Conservation (phyloP, 2,329 filamentous ascomycete genomes). For the Xylaria sp. region DNA sequence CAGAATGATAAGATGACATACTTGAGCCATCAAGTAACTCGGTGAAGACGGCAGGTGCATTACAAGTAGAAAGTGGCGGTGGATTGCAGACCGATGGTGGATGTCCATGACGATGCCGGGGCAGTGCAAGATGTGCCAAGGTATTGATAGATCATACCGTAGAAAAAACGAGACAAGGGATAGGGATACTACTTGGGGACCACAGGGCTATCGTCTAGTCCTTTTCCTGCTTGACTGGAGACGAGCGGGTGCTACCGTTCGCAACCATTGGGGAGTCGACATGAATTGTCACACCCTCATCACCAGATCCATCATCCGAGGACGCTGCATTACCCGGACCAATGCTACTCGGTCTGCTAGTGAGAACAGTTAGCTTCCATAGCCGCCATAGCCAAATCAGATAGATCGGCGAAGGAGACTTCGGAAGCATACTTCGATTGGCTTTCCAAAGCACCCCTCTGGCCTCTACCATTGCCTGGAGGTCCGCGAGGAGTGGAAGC, state of each 20-base stretch:
- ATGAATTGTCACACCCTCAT: constrained; percentile 59
- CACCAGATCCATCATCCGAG: constrained; percentile 51
- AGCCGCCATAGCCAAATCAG: constrained; percentile 18
- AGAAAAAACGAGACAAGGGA: constrained; percentile 34
- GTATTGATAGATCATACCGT: constrained; percentile 32
- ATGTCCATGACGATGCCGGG: constrained; percentile 23
- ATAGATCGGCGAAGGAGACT: neutral
- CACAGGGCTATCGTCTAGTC: constrained; percentile 34
- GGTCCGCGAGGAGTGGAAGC: constrained; percentile 7
- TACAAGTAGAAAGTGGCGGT: constrained; percentile 29
- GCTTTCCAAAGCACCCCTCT: constrained; percentile 11
- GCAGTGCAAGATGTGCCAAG: constrained; percentile 30
- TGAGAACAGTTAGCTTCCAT: constrained; percentile 41
- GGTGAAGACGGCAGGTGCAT: constrained; percentile 22
- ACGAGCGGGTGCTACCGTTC: constrained; percentile 51
- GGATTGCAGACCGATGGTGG: constrained; percentile 23
- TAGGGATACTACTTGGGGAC: constrained; percentile 26
- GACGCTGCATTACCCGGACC: constrained; percentile 44
- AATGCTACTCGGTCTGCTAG: constrained; percentile 45
- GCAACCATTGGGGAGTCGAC: constrained; percentile 51
- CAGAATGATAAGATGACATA: constrained; percentile 28
- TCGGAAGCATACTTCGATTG: constrained; percentile 21
- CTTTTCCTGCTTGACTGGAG: constrained; percentile 51
- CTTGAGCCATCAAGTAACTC: constrained; percentile 30
- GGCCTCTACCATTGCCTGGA: constrained; percentile 14